Percentiles rank a stretch among this genome's conserved stretches.
Evolutionary conservation across 192 early-diverging fungal species (phyloP).

Genomic region (Backusella morwellensis): DNA sequence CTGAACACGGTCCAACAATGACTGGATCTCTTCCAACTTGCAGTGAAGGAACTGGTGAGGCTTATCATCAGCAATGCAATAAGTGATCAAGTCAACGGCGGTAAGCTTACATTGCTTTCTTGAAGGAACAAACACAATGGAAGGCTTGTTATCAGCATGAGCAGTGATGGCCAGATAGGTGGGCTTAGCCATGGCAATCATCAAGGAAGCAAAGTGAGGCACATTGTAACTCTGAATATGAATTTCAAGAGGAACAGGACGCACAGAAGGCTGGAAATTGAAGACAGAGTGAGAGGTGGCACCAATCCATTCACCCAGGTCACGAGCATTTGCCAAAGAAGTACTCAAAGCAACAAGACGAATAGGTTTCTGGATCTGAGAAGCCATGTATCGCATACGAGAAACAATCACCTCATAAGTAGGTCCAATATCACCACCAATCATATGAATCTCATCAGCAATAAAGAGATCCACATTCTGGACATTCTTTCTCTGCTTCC

Average conservation of each 20-base stretch:
- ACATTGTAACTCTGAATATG: conserved; percentile 91
- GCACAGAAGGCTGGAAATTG: conserved; percentile 93
- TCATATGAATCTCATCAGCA: conserved; percentile 92
- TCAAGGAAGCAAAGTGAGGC: conserved; percentile 91
- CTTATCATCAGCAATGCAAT: conserved; percentile 74
- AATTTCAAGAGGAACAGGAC: conserved; percentile 93
- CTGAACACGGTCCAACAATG: conserved; percentile 59
- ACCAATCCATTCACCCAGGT: conserved; percentile 97
- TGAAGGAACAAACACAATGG: conserved; percentile 92
- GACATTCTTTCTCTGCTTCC: conserved; percentile 94
- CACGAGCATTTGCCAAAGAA: conserved; percentile 95
- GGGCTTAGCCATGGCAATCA: conserved; percentile 92
- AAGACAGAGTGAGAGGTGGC: conserved; percentile 74
- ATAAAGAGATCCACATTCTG: conserved; percentile 88
- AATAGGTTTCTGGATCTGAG: conserved; percentile 74
- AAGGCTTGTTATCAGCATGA: conserved; percentile 62
- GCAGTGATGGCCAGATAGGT: conserved; percentile 72
- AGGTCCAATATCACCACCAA: conserved; percentile 88
- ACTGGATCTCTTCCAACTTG: conserved; percentile 58
- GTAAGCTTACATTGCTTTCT: conserved; percentile 86
- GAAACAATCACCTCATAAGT: conserved; percentile 93
- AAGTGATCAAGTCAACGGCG: conserved; percentile 82
- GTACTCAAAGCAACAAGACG: conserved; percentile 92
- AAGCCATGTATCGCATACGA: conserved; percentile 89
- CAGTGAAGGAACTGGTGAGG: conserved; percentile 74